Conservation (phyloP, 1,139 yeast genomes). For the Geotrichum histeridarum region DNA sequence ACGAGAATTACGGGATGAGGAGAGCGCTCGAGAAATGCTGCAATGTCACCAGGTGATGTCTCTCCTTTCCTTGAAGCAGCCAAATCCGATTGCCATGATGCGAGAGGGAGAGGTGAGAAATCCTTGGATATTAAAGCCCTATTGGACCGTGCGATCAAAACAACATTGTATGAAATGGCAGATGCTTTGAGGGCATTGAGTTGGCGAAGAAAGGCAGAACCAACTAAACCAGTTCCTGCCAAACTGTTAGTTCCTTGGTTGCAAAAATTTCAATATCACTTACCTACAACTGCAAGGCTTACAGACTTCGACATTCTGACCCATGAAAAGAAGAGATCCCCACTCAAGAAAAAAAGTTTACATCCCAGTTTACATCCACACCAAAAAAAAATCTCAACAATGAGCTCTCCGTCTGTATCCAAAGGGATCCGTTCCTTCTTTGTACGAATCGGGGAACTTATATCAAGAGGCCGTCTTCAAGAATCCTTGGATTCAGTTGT, state of each 20-base stretch:
- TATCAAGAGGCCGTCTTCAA: slow-evolving; percentile 10
- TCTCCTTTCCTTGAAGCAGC: slow-evolving; percentile 46
- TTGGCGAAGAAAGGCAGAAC: slow-evolving; percentile 81
- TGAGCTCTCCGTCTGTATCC: not conserved
- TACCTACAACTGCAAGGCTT: slow-evolving; percentile 75
- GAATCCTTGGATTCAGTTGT: slow-evolving; percentile 16
- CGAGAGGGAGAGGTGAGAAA: slow-evolving; percentile 63
- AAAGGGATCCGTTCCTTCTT: slow-evolving; percentile 15
- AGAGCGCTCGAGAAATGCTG: slow-evolving; percentile 58
- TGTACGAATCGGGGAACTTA: slow-evolving; percentile 4
- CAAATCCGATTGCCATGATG: slow-evolving; percentile 47
- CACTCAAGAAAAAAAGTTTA: not conserved
- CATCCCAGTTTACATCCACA: not conserved
- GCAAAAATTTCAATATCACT: slow-evolving; percentile 16
- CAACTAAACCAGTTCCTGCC: slow-evolving; percentile 88
- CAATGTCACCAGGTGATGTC: slow-evolving; percentile 53
- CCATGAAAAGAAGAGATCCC: not conserved
- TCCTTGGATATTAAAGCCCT: slow-evolving; percentile 64
- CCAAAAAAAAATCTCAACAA: not conserved
- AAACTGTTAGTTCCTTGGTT: not conserved
- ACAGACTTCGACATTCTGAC: slow-evolving; percentile 51
- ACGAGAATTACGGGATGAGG: slow-evolving; percentile 75
- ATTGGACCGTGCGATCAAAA: slow-evolving; percentile 69
- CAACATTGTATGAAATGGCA: slow-evolving; percentile 56
- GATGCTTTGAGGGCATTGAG: slow-evolving; percentile 46